Percentiles rank a stretch among this genome's conserved stretches.
phyloP scores from a whole-genome alignment of 2,329 filamentous ascomycete genomes.

The Verticillium albo-atrum region DNA sequence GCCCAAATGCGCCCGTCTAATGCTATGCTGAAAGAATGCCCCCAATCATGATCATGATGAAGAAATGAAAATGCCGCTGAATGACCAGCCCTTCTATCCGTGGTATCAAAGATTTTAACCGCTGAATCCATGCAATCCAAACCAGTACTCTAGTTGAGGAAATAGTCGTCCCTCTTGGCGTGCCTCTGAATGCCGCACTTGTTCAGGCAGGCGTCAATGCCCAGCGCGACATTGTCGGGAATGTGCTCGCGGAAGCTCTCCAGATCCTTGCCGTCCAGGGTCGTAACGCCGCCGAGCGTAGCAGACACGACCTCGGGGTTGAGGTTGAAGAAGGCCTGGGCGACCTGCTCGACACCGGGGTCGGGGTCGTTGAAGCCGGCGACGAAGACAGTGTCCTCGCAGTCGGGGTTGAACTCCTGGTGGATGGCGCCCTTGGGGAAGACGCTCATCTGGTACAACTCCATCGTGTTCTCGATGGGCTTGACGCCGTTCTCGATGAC shows the following conservation, averaged over 20 bases:
- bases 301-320: conserved; percentile 33
- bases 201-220: conserved; percentile 45
- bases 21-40: neutral
- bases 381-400: conserved; percentile 41
- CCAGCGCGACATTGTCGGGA: conserved; percentile 44
- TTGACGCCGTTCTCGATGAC: conserved; percentile 35
- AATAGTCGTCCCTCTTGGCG: conserved; percentile 18
- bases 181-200: conserved; percentile 39
- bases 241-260: conserved; percentile 33
- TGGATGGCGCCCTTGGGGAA: conserved; percentile 47
- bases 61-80: neutral
- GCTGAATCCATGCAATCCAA: neutral
- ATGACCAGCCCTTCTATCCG: neutral
- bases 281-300: conserved; percentile 30
- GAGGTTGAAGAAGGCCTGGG: conserved; percentile 42
- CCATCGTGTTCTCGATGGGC: conserved; percentile 28
- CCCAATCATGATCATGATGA: neutral
- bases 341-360: conserved; percentile 38
- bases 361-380: conserved; percentile 42
- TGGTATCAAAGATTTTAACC: neutral
- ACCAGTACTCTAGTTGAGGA: neutral
- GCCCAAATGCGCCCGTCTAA: neutral
- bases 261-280: conserved; percentile 33
- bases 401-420: conserved; percentile 47
- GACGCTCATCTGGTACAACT: conserved; percentile 37